Conservation (phyloP, 2,329 filamentous ascomycete genomes). For the Leptographium flavum region DNA sequence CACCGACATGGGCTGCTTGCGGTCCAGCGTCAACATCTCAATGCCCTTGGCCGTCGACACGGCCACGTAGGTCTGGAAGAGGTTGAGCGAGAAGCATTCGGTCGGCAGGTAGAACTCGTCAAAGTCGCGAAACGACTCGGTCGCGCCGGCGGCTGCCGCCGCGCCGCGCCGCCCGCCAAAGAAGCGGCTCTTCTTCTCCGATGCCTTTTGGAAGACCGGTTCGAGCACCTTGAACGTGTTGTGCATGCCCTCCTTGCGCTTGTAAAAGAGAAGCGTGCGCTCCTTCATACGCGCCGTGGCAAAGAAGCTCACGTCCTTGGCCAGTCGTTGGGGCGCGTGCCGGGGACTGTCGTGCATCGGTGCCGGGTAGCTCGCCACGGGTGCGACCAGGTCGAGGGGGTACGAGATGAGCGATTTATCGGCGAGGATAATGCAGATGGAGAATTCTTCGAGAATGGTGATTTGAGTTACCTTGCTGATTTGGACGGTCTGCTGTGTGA, state of each 20-base stretch:
- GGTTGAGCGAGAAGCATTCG: slow-evolving; percentile 87
- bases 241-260: slow-evolving; percentile 82
- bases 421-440: slow-evolving; percentile 77
- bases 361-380: slow-evolving; percentile 45
- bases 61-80: slow-evolving; percentile 89
- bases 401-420: slow-evolving; percentile 89
- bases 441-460: slow-evolving; percentile 89
- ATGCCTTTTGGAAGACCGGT: slow-evolving; percentile 84
- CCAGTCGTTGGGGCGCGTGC: slow-evolving; percentile 81
- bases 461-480: slow-evolving; percentile 75
- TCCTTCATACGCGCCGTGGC: slow-evolving; percentile 96
- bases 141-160: slow-evolving; percentile 44
- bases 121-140: slow-evolving; percentile 94
- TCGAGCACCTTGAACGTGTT: slow-evolving; percentile 96
- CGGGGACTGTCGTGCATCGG: slow-evolving; percentile 57
- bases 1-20: slow-evolving; percentile 89
- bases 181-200: slow-evolving; percentile 63
- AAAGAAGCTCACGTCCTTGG: slow-evolving; percentile 92
- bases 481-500: slow-evolving; percentile 50
- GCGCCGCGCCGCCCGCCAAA: slow-evolving; percentile 42
- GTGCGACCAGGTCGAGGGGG: slow-evolving; percentile 72
- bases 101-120: slow-evolving; percentile 97
- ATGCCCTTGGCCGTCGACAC: slow-evolving; percentile 86
- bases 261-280: slow-evolving; percentile 86
- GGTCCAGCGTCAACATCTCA: slow-evolving; percentile 91